phyloP scores from a whole-genome alignment of 1,284 basidiomycete species.

The Pterula multifida region DNA sequence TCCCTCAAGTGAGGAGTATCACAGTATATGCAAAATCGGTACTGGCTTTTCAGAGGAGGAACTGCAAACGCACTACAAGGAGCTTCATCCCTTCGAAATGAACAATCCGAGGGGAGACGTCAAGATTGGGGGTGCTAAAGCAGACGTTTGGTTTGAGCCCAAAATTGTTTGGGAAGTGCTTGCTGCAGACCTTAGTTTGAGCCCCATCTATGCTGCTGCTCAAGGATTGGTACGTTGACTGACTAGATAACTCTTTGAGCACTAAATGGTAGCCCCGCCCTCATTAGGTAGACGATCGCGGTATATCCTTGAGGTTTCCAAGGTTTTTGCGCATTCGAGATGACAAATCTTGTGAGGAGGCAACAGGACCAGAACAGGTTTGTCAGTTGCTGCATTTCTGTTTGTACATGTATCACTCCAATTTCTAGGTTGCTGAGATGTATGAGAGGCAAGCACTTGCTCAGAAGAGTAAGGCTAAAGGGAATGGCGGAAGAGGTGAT shows the following conservation, averaged over 20 bases:
- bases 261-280: constrained; percentile 1
- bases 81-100: constrained; percentile 70
- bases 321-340: constrained; percentile 88
- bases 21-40: constrained; percentile 98
- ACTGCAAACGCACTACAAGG: constrained; percentile 74
- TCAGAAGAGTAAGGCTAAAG: constrained; percentile 34
- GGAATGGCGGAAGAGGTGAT: constrained; percentile 58
- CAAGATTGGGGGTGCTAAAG: constrained; percentile 83
- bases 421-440: constrained; percentile 81
- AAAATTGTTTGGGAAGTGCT: constrained; percentile 97
- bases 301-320: constrained; percentile 93
- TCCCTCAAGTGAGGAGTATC: constrained; percentile 80
- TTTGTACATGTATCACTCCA: constrained; percentile 1
- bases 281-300: constrained; percentile 68
- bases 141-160: constrained; percentile 92
- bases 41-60: constrained; percentile 95
- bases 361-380: constrained; percentile 87
- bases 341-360: constrained; percentile 87
- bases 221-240: constrained; percentile 84
- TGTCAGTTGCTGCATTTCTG: constrained; percentile 11
- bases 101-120: constrained; percentile 62
- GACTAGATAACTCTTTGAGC: too few relatives aligned
- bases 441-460: constrained; percentile 84
- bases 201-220: constrained; percentile 96
- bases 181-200: constrained; percentile 92